Base-by-base conservation (phyloP, 768 basidiomycete genomes). In the Tephrocybe rancida region DNA sequence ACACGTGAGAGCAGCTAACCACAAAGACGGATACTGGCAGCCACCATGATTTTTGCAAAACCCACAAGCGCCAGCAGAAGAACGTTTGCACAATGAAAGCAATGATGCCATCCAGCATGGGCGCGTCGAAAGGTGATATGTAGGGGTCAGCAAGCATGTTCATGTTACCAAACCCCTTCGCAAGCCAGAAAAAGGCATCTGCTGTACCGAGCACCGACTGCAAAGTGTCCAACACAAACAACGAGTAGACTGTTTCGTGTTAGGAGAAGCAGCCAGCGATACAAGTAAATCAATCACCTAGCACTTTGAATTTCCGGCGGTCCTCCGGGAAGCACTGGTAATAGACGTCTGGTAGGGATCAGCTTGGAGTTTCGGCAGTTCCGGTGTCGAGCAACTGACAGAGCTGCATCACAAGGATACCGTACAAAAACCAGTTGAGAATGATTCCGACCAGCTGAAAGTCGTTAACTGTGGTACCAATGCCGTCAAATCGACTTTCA, bases 91-190 rank as follows among this genome's bases (percentile, higher is more conserved):
- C 39, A 29, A 48, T 24, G 32, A 54, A 54, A n/a, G 53, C 53
- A n/a, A 54, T 54, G 29, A 54, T 54, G 9, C 53, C 53, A n/a
- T 54, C 53, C n/a, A 54, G 19, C 24, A 54, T 54, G 3, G 53
- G 53, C 1, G 53, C 53, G 19, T 54, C 53, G 13, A 54, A 54
- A 26, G 53, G 29, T 18, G 53, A 54, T 25, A 54, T 54, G 16
- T 30, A 54, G 16, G 53, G 53, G 41, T 54, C 53, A 11, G 53
- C 25, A 19, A 54, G 53, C 47, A 54, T 54, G 8, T 3, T 13
- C 41, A 54, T 37, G 35, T 37, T 37, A 5, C 35, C 45, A 8
- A 47, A 54, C 16, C 52, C 52, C 32, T 43, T 54, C 5, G 53
- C 47, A 19, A 54, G 46, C 53, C 53, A 54, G 14, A 48, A 24